A percentile compares a stretch with the other conserved stretches of the same genome.
These are phyloP conservation scores for Aspergillus bridgeri DNA, from an alignment of 495 filamentous ascomycete species.

Conservation along the genomic window DNA sequence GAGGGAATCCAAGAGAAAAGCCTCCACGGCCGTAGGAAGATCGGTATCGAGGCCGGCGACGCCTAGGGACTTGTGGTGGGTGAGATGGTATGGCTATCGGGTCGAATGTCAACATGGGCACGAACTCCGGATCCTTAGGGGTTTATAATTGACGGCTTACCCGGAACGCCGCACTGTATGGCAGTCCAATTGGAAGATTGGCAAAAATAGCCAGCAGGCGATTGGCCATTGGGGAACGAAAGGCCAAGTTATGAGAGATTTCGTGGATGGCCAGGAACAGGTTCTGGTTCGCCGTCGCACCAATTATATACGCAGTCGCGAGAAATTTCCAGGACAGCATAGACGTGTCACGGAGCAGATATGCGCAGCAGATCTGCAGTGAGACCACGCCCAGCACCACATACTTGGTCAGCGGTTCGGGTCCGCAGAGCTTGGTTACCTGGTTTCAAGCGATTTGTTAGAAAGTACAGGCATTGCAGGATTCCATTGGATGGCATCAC, in stretches of 20 bases:
- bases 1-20: constrained; percentile 91
- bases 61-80: constrained; percentile 97
- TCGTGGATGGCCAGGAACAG: constrained; percentile 98
- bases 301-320: constrained; percentile 84
- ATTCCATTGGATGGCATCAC: neutral
- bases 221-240: constrained; percentile 80
- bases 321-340: constrained; percentile 83
- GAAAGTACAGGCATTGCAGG: neutral
- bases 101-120: neutral
- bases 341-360: constrained; percentile 71
- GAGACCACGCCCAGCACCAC: constrained; percentile 80
- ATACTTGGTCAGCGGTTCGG: constrained; percentile 93
- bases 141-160: constrained; percentile 40
- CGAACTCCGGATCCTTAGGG: neutral
- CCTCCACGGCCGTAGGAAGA: constrained; percentile 88
- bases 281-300: constrained; percentile 97
- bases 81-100: constrained; percentile 90
- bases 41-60: constrained; percentile 96
- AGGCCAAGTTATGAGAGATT: constrained; percentile 97
- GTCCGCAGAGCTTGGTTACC: constrained; percentile 97
- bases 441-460: constrained; percentile 27
- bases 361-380: constrained; percentile 77
- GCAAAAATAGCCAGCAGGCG: constrained; percentile 85
- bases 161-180: constrained; percentile 94
- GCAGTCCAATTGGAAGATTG: constrained; percentile 92